phyloP scores from a whole-genome alignment of 23 red algal species.

The Chondrus crispus region DNA sequence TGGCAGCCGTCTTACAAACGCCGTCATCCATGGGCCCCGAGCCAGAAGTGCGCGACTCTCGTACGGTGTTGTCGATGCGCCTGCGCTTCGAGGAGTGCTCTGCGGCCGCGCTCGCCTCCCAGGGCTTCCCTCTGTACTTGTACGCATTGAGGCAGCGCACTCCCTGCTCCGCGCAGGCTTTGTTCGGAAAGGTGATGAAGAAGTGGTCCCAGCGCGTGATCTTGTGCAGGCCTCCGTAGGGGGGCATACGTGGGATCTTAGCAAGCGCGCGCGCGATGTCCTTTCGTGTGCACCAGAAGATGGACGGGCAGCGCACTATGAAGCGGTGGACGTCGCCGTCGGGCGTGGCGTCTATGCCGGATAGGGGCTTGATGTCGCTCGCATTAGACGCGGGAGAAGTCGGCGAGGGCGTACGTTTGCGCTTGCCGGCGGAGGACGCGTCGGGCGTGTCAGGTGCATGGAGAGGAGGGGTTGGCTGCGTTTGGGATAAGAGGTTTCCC shows the following conservation, averaged over 20 bases:
- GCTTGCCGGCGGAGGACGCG: no score
- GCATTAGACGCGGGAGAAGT: background rate
- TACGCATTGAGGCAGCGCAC: constrained; percentile 5
- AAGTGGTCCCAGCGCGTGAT: constrained; percentile 64
- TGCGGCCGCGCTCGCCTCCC: background rate
- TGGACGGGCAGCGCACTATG: constrained; percentile 40
- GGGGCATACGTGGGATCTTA: constrained; percentile 31
- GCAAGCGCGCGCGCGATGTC: constrained; percentile 27
- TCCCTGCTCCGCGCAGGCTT: constrained; percentile 10
- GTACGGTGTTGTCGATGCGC: constrained; percentile 7
- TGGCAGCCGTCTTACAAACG: constrained; percentile 40
- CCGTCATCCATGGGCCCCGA: background rate
- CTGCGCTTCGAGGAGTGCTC: constrained; percentile 47
- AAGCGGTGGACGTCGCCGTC: constrained; percentile 52
- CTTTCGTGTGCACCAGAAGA: constrained; percentile 56
- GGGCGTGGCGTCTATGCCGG: constrained; percentile 25
- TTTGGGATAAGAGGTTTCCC: no score
- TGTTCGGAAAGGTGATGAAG: constrained; percentile 59
- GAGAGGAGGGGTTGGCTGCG: no score
- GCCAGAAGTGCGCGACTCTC: background rate
- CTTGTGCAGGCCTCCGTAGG: constrained; percentile 54
- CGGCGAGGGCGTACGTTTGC: no score
- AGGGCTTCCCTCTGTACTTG: constrained; percentile 16
- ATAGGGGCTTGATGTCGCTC: background rate
- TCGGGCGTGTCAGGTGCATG: no score